phyloP scores from a whole-genome alignment of 148 eudicot genomes.

The Diospyros lotus region DNA sequence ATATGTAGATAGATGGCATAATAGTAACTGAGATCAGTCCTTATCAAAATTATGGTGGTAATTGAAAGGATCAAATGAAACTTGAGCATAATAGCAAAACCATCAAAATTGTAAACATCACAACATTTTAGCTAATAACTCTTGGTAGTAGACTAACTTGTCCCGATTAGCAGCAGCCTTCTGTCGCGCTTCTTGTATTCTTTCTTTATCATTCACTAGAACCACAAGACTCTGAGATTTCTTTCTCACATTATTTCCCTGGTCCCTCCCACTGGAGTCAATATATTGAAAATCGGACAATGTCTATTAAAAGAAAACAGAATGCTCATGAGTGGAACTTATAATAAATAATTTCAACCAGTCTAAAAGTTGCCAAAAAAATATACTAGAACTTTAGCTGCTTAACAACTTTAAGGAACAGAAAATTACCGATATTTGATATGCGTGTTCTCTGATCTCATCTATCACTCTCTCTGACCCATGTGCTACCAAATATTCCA shows the following conservation, averaged over 20 bases:
- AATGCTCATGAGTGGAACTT: slow-evolving; percentile 5
- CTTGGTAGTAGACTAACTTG: slow-evolving; percentile 55
- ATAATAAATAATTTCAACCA: slow-evolving; percentile 8
- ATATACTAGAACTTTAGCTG: not conserved
- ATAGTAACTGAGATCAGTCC: not conserved
- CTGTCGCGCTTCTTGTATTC: slow-evolving; percentile 87
- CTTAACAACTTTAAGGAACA: slow-evolving; percentile 8
- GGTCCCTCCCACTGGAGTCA: slow-evolving; percentile 91
- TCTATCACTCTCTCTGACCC: slow-evolving; percentile 96
- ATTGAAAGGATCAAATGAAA: not conserved
- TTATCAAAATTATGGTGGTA: not conserved
- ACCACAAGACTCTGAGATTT: slow-evolving; percentile 90
- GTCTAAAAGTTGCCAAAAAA: not conserved
- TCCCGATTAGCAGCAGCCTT: slow-evolving; percentile 94
- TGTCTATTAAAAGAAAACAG: slow-evolving; percentile 46
- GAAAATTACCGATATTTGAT: slow-evolving; percentile 73
- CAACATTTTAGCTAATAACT: not conserved
- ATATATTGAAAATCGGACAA: slow-evolving; percentile 91
- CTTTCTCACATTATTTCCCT: slow-evolving; percentile 86
- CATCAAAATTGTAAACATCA: not conserved
- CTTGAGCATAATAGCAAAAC: not conserved
- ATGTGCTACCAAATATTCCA: slow-evolving; percentile 93
- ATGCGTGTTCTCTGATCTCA: slow-evolving; percentile 91
- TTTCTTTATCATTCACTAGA: slow-evolving; percentile 91
- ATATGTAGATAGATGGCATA: not conserved